Conservation (phyloP, 176 grass and related monocot genomes). For the Ananas comosus region DNA sequence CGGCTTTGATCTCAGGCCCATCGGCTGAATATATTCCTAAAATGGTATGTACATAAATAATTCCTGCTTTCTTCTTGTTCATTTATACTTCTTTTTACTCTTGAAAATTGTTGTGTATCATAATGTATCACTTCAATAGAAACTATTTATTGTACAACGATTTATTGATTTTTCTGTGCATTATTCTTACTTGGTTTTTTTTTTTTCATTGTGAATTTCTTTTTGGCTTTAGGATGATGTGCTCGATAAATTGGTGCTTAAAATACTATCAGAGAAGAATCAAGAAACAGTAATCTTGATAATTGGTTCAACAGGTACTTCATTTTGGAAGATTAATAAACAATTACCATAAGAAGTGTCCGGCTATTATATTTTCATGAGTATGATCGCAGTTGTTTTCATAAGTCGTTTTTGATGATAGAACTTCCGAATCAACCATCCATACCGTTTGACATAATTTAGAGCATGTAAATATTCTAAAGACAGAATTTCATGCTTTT, state of each 20-base stretch:
- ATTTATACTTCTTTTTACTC: not conserved
- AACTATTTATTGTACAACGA: not conserved
- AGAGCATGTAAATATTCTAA: too few species aligned
- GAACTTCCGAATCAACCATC: too few species aligned
- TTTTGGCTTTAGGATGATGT: conserved; percentile 1
- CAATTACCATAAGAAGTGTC: not conserved
- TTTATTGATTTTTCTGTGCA: not conserved
- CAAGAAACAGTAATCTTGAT: conserved; percentile 8
- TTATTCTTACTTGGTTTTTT: not conserved
- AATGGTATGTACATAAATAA: not conserved
- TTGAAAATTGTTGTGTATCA: not conserved
- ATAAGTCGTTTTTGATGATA: too few species aligned
- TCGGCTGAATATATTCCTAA: conserved; percentile 14
- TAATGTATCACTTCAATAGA: not conserved
- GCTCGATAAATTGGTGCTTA: conserved; percentile 9
- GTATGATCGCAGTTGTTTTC: too few species aligned
- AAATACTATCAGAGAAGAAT: not conserved
- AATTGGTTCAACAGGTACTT: not conserved
- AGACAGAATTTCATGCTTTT: not conserved
- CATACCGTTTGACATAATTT: too few species aligned
- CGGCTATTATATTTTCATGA: too few species aligned
- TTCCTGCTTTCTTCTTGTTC: not conserved
- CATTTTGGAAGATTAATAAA: not conserved
- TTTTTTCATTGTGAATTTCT: too few species aligned
- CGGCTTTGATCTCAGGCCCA: conserved; percentile 1